A percentile compares a stretch with the other conserved stretches of the same genome.
phyloP scores from a whole-genome alignment of 257 asterid species.

The Coffea canephora region DNA sequence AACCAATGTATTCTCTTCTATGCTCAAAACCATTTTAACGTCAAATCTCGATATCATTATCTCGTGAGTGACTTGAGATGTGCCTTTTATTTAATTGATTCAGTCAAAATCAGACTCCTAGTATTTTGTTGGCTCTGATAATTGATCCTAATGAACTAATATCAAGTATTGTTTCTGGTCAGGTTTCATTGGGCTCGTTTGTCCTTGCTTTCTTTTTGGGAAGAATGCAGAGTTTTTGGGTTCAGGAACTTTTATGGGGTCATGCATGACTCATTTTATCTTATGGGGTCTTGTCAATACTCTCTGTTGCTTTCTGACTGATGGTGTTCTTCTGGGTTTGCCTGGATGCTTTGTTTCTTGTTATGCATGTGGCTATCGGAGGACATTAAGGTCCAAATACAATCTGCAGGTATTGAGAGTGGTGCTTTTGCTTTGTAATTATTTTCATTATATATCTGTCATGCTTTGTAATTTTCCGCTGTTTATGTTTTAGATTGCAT shows the following conservation, averaged over 20 bases:
- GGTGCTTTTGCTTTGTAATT: background rate
- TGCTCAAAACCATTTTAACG: background rate
- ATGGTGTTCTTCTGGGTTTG: constrained; percentile 69
- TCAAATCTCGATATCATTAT: background rate
- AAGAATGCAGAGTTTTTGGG: constrained; percentile 69
- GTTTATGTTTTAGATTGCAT: background rate
- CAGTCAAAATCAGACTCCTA: background rate
- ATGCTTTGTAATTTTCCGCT: no score
- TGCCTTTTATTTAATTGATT: background rate
- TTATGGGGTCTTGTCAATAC: constrained; percentile 73
- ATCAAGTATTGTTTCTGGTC: constrained; percentile 22
- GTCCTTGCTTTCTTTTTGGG: constrained; percentile 89
- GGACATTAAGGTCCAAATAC: constrained; percentile 70
- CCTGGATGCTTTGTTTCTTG: constrained; percentile 94
- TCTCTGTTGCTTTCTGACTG: constrained; percentile 71
- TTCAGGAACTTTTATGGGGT: constrained; percentile 51
- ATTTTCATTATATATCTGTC: no score
- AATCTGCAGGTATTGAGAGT: constrained; percentile 62
- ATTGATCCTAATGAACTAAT: background rate
- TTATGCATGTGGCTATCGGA: constrained; percentile 86
- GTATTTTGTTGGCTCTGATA: background rate
- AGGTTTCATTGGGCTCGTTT: constrained; percentile 76
- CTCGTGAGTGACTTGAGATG: background rate
- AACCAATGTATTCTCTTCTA: background rate
- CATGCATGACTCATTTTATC: constrained; percentile 70